phyloP scores from a whole-genome alignment of 768 basidiomycete species.

The Tulasnella sp. region DNA sequence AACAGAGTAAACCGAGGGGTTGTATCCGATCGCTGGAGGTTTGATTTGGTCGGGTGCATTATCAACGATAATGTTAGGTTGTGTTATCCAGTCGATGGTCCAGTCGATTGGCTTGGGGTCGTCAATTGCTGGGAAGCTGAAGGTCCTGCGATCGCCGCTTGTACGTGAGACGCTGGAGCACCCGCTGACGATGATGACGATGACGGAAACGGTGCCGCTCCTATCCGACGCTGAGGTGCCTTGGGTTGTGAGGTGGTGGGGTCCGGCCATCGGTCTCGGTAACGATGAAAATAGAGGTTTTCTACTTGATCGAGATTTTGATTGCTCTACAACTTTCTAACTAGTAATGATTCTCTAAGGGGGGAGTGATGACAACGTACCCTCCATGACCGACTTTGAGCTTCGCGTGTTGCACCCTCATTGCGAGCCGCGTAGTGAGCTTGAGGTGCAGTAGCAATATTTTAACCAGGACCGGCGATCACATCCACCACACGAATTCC shows the following conservation, averaged over 20 bases:
- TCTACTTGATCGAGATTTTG: slow-evolving; percentile 74
- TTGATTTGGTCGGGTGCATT: not conserved
- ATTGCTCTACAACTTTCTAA: slow-evolving; percentile 1
- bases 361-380: slow-evolving; percentile 30
- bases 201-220: not conserved
- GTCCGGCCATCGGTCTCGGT: slow-evolving; percentile 27
- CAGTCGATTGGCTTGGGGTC: not conserved
- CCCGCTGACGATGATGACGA: not conserved
- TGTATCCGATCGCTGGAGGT: not conserved
- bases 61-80: not conserved
- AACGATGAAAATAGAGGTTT: slow-evolving; percentile 69
- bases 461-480: not conserved
- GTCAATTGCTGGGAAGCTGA: not conserved
- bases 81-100: not conserved
- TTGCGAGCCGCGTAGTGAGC: slow-evolving; percentile 60
- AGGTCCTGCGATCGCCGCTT: not conserved
- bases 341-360: not conserved
- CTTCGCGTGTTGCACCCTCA: slow-evolving; percentile 64
- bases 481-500: not conserved
- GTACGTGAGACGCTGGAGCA: not conserved
- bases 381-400: slow-evolving; percentile 74
- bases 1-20: not conserved
- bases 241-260: not conserved
- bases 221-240: not conserved
- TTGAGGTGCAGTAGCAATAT: slow-evolving; percentile 20